A percentile compares a stretch with the other conserved stretches of the same genome.
Evolutionary conservation across 2,329 filamentous ascomycete genomes (phyloP).

Genomic region (Paecilomyces fulvus): DNA sequence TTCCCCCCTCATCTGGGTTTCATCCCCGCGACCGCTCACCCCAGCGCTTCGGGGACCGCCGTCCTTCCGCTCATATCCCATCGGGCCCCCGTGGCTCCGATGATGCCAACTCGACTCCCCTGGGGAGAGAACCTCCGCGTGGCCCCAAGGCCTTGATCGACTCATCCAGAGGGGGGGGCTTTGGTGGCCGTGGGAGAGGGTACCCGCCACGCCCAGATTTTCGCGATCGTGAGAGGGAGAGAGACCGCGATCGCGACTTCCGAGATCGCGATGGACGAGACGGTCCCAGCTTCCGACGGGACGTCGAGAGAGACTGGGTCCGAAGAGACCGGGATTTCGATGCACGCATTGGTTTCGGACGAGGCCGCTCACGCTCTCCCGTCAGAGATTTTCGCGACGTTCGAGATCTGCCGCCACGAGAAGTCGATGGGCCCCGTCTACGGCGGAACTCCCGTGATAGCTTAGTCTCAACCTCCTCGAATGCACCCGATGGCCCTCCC

Average conservation of each 20-base stretch:
- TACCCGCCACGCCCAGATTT: slow-evolving; percentile 55
- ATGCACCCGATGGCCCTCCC: slow-evolving; percentile 27
- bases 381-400: slow-evolving; percentile 32
- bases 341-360: slow-evolving; percentile 34
- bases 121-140: slow-evolving; percentile 63
- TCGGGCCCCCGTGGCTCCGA: slow-evolving; percentile 45
- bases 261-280: slow-evolving; percentile 14
- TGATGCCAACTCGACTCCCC: slow-evolving; percentile 48
- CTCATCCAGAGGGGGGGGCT: slow-evolving; percentile 47
- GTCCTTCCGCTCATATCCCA: slow-evolving; percentile 56
- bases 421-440: slow-evolving; percentile 31
- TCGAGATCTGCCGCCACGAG: slow-evolving; percentile 27
- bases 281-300: slow-evolving; percentile 32
- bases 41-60: slow-evolving; percentile 61
- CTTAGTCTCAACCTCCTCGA: slow-evolving; percentile 27
- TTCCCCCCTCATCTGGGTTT: slow-evolving; percentile 56
- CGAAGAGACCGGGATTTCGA: slow-evolving; percentile 42
- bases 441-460: slow-evolving; percentile 38
- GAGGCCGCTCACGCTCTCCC: slow-evolving; percentile 37
- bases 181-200: slow-evolving; percentile 49
- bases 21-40: slow-evolving; percentile 60
- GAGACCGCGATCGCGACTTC: slow-evolving; percentile 23
- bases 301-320: slow-evolving; percentile 36
- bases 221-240: slow-evolving; percentile 31
- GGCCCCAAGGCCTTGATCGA: slow-evolving; percentile 75